Evolutionary conservation across 805 yeast genomes (phyloP).

Genomic region (Brettanomyces naardenensis): DNA sequence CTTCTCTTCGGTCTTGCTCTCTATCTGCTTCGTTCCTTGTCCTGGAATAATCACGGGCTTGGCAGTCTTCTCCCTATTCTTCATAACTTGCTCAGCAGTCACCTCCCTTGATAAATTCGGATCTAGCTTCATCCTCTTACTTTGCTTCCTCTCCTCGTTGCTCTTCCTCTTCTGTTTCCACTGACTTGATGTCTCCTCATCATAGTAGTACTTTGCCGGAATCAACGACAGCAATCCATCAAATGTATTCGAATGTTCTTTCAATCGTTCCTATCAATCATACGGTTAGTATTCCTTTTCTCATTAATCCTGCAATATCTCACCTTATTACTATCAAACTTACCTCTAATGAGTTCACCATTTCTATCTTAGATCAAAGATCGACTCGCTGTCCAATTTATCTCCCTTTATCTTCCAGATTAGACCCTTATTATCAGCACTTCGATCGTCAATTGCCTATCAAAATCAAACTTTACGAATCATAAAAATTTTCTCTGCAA

Average conservation of each 20-base stretch:
- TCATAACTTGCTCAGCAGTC: conserved; percentile 54
- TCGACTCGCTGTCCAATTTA: no score
- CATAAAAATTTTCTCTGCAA: no score
- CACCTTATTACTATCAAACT: background rate
- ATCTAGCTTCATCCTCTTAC: conserved; percentile 66
- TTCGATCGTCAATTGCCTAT: no score
- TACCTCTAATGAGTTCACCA: conserved; percentile 15
- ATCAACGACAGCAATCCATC: conserved; percentile 84
- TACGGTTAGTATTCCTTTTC: conserved; percentile 2
- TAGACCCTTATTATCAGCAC: no score
- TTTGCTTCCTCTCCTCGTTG: conserved; percentile 52
- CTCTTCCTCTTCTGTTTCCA: conserved; percentile 81
- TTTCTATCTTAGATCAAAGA: background rate
- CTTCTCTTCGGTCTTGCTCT: conserved; percentile 13
- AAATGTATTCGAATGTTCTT: conserved; percentile 74
- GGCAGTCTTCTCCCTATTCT: conserved; percentile 47
- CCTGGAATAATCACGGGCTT: conserved; percentile 34
- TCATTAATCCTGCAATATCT: no score
- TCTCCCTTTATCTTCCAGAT: no score
- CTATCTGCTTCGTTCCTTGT: conserved; percentile 22
- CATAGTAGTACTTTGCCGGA: conserved; percentile 91
- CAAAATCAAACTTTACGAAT: no score
- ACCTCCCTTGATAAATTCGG: conserved; percentile 45
- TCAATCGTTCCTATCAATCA: conserved; percentile 53
- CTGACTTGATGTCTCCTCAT: conserved; percentile 81